These are phyloP conservation scores for Sapria himalayana DNA, from an alignment of 345 rosid genomes.

Conservation along the genomic window DNA sequence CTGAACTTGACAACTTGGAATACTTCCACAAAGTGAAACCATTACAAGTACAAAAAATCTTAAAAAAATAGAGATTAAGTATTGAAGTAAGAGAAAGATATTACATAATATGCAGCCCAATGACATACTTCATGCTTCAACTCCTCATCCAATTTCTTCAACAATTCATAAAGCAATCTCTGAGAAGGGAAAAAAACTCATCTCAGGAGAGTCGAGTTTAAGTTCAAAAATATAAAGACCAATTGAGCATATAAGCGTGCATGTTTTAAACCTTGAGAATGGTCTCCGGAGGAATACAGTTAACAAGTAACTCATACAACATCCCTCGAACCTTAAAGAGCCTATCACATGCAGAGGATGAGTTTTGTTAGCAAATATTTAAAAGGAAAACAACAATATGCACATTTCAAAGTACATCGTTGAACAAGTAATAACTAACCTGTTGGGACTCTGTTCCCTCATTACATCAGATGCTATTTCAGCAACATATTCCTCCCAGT, in stretches of 20 bases:
- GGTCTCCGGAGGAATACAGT: conserved; percentile 83
- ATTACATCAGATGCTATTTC: conserved; percentile 73
- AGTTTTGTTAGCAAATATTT: conserved; percentile 5
- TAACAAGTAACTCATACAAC: conserved; percentile 58
- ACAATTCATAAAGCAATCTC: conserved; percentile 59
- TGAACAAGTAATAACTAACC: too few species aligned
- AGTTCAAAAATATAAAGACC: neutral
- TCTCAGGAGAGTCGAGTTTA: too few species aligned
- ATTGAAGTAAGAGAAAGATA: conserved; percentile 8
- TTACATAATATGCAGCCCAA: conserved; percentile 96
- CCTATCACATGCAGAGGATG: conserved; percentile 18
- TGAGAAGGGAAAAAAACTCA: conserved; percentile 13
- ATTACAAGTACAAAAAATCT: neutral
- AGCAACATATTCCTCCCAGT: conserved; percentile 87
- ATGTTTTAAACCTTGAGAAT: conserved; percentile 45
- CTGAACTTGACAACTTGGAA: too few species aligned
- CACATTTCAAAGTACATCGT: too few species aligned
- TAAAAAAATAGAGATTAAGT: neutral
- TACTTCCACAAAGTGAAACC: neutral
- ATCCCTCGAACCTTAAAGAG: conserved; percentile 86
- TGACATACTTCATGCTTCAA: conserved; percentile 84
- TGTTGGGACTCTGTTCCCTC: conserved; percentile 94
- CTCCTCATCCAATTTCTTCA: conserved; percentile 78
- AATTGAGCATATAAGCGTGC: neutral
- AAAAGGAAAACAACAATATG: neutral